These are phyloP conservation scores for Platismatia glauca DNA, from an alignment of 495 filamentous ascomycete genomes.

Conservation along the genomic window DNA sequence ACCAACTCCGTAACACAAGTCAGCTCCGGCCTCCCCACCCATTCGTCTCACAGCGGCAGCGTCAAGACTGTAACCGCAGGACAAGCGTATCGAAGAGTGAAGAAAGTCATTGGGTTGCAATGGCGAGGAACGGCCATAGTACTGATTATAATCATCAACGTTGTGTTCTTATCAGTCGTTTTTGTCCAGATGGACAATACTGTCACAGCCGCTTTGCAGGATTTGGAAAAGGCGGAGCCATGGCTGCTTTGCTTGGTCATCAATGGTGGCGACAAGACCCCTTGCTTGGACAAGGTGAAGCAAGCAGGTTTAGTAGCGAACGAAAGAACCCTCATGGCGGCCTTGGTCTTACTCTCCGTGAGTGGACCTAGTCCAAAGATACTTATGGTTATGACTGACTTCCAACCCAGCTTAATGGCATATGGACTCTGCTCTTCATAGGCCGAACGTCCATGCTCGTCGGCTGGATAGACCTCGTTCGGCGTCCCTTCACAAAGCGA, in stretches of 20 bases:
- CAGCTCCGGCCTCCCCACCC: conserved; percentile 63
- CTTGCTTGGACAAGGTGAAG: conserved; percentile 52
- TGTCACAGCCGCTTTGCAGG: conserved; percentile 43
- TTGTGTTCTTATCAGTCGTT: conserved; percentile 83
- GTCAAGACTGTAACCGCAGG: conserved; percentile 74
- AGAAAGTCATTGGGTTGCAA: conserved; percentile 80
- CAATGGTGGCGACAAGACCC: conserved; percentile 50
- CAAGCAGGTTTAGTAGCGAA: conserved; percentile 48
- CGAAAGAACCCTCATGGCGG: conserved; percentile 68
- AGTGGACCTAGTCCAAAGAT: conserved; percentile 24
- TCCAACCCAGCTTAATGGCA: conserved; percentile 55
- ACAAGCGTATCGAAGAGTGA: conserved; percentile 78
- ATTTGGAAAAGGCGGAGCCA: conserved; percentile 44
- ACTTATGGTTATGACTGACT: conserved; percentile 15
- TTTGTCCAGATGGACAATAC: conserved; percentile 79
- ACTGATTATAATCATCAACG: conserved; percentile 75
- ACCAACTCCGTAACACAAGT: conserved; percentile 53
- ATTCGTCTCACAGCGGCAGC: conserved; percentile 50
- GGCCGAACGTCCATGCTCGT: conserved; percentile 71
- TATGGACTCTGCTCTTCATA: conserved; percentile 77
- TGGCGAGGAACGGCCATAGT: conserved; percentile 88
- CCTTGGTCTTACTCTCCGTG: conserved; percentile 73
- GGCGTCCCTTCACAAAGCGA: conserved; percentile 35
- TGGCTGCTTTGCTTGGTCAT: conserved; percentile 67
- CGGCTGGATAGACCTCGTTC: conserved; percentile 69